These are phyloP conservation scores for Mycena amicta DNA, from an alignment of 768 basidiomycete species.

Conservation along the genomic window DNA sequence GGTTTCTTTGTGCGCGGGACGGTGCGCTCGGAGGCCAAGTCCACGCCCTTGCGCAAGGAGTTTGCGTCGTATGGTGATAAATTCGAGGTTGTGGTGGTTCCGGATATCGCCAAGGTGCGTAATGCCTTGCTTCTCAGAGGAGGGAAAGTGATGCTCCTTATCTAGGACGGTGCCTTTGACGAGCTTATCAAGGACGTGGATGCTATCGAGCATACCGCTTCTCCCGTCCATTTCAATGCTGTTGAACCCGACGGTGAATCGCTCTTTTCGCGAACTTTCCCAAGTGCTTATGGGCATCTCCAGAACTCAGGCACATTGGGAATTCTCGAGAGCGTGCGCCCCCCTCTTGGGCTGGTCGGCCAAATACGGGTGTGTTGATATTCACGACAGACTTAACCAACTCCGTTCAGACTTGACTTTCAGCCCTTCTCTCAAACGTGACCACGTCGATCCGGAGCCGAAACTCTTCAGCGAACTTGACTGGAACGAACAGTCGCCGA, in stretches of 20 bases:
- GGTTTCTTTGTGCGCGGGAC: slow-evolving; percentile 71
- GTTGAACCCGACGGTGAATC: slow-evolving; percentile 28
- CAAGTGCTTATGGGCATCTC: neutral
- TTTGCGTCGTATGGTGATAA: slow-evolving; percentile 58
- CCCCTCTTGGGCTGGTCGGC: neutral
- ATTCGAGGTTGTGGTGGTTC: slow-evolving; percentile 67
- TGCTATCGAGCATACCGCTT: slow-evolving; percentile 70
- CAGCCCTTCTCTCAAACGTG: no score
- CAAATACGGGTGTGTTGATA: no score
- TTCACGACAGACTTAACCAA: no score
- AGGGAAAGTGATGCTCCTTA: neutral
- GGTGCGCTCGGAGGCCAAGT: slow-evolving; percentile 64
- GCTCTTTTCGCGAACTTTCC: neutral
- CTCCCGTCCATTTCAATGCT: slow-evolving; percentile 58
- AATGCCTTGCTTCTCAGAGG: neutral
- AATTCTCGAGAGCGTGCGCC: slow-evolving; percentile 35
- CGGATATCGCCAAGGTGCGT: slow-evolving; percentile 56
- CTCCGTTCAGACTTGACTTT: no score
- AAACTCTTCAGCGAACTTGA: slow-evolving; percentile 47
- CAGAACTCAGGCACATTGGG: slow-evolving; percentile 37
- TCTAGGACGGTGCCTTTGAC: slow-evolving; percentile 71
- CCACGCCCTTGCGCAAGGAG: slow-evolving; percentile 52
- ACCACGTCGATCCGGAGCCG: slow-evolving; percentile 28
- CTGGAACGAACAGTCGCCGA: slow-evolving; percentile 61
- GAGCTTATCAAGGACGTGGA: slow-evolving; percentile 77